Evolutionary conservation across 2,329 filamentous ascomycete genomes (phyloP).

Genomic region (Blastomyces gilchristii): DNA sequence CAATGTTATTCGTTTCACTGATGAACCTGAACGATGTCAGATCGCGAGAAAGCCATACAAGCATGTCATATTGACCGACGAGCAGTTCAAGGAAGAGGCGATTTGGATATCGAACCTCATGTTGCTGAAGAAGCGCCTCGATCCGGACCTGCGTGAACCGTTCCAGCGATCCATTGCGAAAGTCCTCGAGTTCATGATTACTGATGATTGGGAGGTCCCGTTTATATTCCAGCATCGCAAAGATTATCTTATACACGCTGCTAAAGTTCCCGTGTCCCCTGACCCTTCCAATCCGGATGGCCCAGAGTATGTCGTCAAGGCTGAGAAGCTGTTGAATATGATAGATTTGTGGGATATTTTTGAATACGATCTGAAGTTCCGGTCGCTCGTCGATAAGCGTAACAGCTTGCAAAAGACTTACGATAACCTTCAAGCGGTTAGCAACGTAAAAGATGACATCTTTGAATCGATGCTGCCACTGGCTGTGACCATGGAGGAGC

Average conservation of each 20-base stretch:
- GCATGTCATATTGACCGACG: conserved; percentile 65
- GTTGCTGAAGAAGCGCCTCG: conserved; percentile 73
- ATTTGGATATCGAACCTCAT: conserved; percentile 85
- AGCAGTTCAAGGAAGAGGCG: conserved; percentile 83
- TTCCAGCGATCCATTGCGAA: conserved; percentile 85
- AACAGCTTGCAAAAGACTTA: conserved; percentile 73
- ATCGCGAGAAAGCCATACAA: conserved; percentile 82
- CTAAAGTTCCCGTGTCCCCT: conserved; percentile 54
- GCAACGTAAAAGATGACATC: conserved; percentile 58
- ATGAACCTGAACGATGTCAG: conserved; percentile 91
- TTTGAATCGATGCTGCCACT: conserved; percentile 73
- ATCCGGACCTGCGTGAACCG: conserved; percentile 61
- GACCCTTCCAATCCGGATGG: conserved; percentile 58
- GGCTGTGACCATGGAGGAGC: conserved; percentile 81
- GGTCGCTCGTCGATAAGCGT: conserved; percentile 83
- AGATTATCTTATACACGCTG: conserved; percentile 89
- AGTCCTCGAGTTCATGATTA: conserved; percentile 88
- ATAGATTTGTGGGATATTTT: conserved; percentile 92
- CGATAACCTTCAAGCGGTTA: conserved; percentile 59
- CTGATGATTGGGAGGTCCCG: conserved; percentile 88
- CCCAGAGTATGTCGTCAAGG: conserved; percentile 61
- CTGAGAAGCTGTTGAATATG: conserved; percentile 83
- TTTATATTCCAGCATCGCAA: conserved; percentile 98
- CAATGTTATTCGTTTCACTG: conserved; percentile 75
- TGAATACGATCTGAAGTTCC: conserved; percentile 89